Base-by-base conservation (phyloP, 192 early-diverging fungal species). In the Chytriomyces sp. region DNA sequence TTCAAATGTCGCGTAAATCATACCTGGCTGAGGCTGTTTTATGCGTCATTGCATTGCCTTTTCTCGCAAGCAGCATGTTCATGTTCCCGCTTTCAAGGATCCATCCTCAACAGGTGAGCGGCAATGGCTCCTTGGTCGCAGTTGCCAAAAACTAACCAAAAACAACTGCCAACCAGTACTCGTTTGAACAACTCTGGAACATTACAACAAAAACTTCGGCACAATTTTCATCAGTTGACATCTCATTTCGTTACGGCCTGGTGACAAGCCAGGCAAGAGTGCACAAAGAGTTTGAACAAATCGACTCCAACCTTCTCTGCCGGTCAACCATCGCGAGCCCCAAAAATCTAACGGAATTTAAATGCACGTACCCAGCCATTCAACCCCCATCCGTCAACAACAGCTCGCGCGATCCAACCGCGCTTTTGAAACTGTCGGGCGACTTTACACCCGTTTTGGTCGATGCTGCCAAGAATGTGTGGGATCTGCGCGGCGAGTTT, bases 91-190 rank as follows among this genome's bases (percentile, higher is more conserved):
- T 82, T 50, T 77, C 81, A 7, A 5, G 20, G 6, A 49, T 63
- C 8, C 77, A 79, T 16, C 81, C 81, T 18, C 73, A 79, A 28
- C 75, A 78, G n/a, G n/a, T n/a, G n/a, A n/a, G n/a, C n/a, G n/a
- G n/a, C n/a, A n/a, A n/a, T n/a, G n/a, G n/a, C n/a, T n/a, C n/a
- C n/a, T n/a, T n/a, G n/a, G n/a, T n/a, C n/a, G n/a, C n/a, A n/a
- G n/a, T n/a, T n/a, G n/a, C n/a, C n/a, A n/a, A n/a, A n/a, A n/a
- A n/a, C n/a, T n/a, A n/a, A n/a, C n/a, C n/a, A n/a, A n/a, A n/a
- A n/a, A n/a, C n/a, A n/a, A n/a, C n/a, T n/a, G n/a, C n/a, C n/a
- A n/a, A n/a, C n/a, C n/a, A n/a, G 77, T 78, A 45, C 60, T 64
- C 66, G 5, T 78, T 78, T 61, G 62, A 50, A 9, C 67, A 78